Base-by-base conservation (phyloP, 331 rosid genomes). In the Dryas integrifolia region DNA sequence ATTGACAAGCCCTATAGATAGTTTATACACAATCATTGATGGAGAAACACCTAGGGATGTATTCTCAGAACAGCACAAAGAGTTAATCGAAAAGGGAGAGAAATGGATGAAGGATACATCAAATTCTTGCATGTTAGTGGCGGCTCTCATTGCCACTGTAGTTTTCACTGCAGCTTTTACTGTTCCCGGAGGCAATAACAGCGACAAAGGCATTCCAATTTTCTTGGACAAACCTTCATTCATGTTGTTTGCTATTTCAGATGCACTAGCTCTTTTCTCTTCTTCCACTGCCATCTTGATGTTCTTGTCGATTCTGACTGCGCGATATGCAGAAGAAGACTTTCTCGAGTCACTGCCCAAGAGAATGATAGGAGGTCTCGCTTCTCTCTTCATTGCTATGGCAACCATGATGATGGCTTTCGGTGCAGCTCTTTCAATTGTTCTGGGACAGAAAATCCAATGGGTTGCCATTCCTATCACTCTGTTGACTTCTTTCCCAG, bases 391-490 rank as follows among this genome's bases (percentile, higher is more conserved):
- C 83, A 2, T 59, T 15, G 68, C 76, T 45, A 72, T 58, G 30
- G 16, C 59, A 0, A 18, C 58, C n/a, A 71, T 16, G 40, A 71
- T 71, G 65, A 35, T 71, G 14, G 66, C 35, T 9, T 71, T 71
- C 1, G 56, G 35, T 7, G 65, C 66, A 52, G 40, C 58, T 3
- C 12, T 71, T 45, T 1, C 18, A 7, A 68, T 68, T 39, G 70
- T 65, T 16, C 72, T 84, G 3, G 3, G 72, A 41, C 77, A 77
- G 14, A 82, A 79, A 70, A 18, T 82, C 5, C 63, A 68, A 70
- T 87, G 85, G 86, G 80, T 77, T 68, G 24, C 70, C 35, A 80
- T 84, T 39, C 85, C 82, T n/a, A 67, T 82, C 39, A 58, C 78
- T 49, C 30, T 84, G 60, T 3, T 82, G 70, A 85, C 81, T 58